A percentile compares a stretch with the other conserved stretches of the same genome.
Conservation (phyloP, 2,329 filamentous ascomycete species). For the Ophiobolus disseminans region DNA sequence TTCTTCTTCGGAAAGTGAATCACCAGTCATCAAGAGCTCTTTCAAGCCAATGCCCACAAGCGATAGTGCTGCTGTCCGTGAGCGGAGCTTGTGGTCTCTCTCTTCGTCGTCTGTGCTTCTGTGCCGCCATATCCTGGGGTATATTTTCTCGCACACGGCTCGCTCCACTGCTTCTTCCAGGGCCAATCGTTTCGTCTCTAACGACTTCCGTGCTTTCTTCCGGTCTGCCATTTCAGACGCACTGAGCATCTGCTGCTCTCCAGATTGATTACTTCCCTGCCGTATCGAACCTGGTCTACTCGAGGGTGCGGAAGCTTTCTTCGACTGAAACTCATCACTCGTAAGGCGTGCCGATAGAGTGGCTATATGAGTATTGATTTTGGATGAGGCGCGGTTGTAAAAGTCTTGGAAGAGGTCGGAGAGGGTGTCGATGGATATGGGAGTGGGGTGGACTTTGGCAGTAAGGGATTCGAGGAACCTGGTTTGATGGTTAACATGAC, state of each 20-base stretch:
- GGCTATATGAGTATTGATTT: constrained; percentile 87
- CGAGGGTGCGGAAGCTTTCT: constrained; percentile 51
- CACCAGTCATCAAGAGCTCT: constrained; percentile 71
- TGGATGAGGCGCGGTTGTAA: constrained; percentile 78
- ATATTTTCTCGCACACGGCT: constrained; percentile 80
- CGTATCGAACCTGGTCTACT: constrained; percentile 48
- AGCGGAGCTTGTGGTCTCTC: constrained; percentile 90
- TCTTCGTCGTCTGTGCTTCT: constrained; percentile 92
- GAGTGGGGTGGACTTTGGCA: constrained; percentile 83
- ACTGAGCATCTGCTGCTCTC: constrained; percentile 87
- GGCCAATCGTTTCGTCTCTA: constrained; percentile 78
- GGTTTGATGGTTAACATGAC: constrained; percentile 11
- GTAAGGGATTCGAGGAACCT: constrained; percentile 92
- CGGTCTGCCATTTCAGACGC: constrained; percentile 80
- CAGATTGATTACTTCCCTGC: constrained; percentile 45
- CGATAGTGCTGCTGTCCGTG: constrained; percentile 86
- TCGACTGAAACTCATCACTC: constrained; percentile 61
- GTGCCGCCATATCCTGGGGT: constrained; percentile 89
- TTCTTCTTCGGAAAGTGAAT: constrained; percentile 63
- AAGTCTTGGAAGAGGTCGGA: constrained; percentile 94
- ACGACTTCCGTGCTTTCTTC: constrained; percentile 76
- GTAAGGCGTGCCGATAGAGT: constrained; percentile 77
- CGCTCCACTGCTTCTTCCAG: constrained; percentile 93
- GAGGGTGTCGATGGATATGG: constrained; percentile 81
- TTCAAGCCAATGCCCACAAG: constrained; percentile 90